These are phyloP conservation scores for Globisporangium ultimum DNA, from an alignment of 352 stramenopile species.

Conservation along the genomic window DNA sequence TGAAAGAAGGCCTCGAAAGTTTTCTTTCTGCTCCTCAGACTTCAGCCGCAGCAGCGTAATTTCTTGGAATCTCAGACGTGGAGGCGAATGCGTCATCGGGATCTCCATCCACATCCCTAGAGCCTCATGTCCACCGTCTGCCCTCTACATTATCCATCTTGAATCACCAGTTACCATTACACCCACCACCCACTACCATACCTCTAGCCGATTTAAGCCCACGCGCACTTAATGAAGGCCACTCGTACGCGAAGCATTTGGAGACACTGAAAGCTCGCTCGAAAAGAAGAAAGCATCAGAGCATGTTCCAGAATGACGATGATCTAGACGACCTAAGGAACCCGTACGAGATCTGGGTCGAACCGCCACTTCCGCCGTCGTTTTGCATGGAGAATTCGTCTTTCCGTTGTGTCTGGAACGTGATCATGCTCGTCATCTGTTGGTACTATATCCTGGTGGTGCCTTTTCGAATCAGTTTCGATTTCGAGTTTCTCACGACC, in stretches of 20 bases:
- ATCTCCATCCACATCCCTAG: neutral
- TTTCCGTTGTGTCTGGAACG: conserved; percentile 23
- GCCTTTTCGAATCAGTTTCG: conserved; percentile 29
- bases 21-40: neutral
- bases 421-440: conserved; percentile 26
- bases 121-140: neutral
- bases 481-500: conserved; percentile 20
- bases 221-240: conserved; percentile 1
- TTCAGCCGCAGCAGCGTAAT: neutral
- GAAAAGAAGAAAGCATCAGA: conserved; percentile 11
- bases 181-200: neutral
- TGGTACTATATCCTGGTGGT: conserved; percentile 31
- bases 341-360: conserved; percentile 29
- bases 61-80: neutral
- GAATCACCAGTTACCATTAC: neutral
- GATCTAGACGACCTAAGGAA: neutral
- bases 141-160: neutral
- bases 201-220: neutral
- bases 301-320: conserved; percentile 13
- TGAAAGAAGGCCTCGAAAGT: no score
- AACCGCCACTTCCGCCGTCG: conserved; percentile 19
- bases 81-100: neutral
- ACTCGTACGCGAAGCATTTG: conserved; percentile 20
- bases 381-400: conserved; percentile 27
- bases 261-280: conserved; percentile 20